Base-by-base conservation (phyloP, 2,329 filamentous ascomycete genomes). In the Dissoconium aciculare region DNA sequence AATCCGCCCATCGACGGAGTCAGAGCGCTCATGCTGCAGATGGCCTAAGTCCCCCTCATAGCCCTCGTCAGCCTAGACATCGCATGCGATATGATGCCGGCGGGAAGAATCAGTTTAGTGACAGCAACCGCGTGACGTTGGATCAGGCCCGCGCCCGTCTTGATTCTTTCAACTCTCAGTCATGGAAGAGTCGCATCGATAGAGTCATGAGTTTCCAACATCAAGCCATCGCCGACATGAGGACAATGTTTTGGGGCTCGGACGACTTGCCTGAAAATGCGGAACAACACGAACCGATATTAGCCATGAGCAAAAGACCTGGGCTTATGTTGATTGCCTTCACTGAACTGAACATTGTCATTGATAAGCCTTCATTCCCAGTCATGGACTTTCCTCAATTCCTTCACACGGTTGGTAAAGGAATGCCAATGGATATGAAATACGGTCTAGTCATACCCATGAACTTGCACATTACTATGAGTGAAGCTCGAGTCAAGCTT, bases 291-390 rank as follows among this genome's bases (percentile, higher is more conserved):
- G 89, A 98, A 55, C 78, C 71, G 17, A 81, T 98, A 31, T 66
- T 98, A 5, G 76, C 82, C 30, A 76, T 94, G 31, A 84, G 84
- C 3, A 74, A 82, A 40, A 70, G 89, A 15, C 87, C 89, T 11
- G 79, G 80, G 5, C 64, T 98, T 10, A 77, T 92, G 73, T 70
- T 77, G 3, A 67, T 81, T 4, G 60, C 82, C 26, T 74, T 95
- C 42, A 83, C 75, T 37, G 87, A 98, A 51, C 62, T 98, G 17
- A 78, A 87, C 40, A 66, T 98, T 33, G 64, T 74, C 17, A 66
- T 98, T 36, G 89, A 95, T 55, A 94, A 93, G 52, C 89, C 89
- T 1, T 87, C 81, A 0, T 98, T 98, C 51, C 78, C 84, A 0
- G 62, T 92, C 36, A 65, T 71, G 3, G 75, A 93, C 9, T 72